phyloP scores from a whole-genome alignment of 2,329 filamentous ascomycete species.

The Colletotrichum ledebouriae region DNA sequence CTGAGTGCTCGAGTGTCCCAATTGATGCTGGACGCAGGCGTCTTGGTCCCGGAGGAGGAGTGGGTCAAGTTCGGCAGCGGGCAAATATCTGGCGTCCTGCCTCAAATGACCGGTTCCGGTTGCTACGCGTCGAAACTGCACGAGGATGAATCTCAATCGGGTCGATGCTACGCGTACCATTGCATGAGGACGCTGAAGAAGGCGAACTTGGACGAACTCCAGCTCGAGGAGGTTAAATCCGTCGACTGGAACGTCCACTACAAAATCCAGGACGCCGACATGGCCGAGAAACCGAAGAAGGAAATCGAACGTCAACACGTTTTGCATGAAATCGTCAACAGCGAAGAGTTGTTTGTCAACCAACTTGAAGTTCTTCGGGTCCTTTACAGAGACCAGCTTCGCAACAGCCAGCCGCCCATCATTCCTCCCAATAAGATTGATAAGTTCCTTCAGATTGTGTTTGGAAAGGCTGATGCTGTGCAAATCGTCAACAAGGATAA shows the following conservation, averaged over 20 bases:
- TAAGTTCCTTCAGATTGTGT: slow-evolving; percentile 86
- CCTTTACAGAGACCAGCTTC: slow-evolving; percentile 87
- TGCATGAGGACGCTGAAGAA: slow-evolving; percentile 96
- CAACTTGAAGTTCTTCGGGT: slow-evolving; percentile 87
- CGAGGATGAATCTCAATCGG: slow-evolving; percentile 70
- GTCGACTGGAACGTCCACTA: slow-evolving; percentile 94
- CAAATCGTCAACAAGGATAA: slow-evolving; percentile 94
- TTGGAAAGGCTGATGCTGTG: slow-evolving; percentile 90
- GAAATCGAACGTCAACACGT: slow-evolving; percentile 95
- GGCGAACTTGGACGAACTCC: slow-evolving; percentile 84
- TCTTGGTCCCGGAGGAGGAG: slow-evolving; percentile 90
- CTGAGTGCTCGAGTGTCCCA: slow-evolving; percentile 82
- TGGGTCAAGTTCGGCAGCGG: slow-evolving; percentile 94
- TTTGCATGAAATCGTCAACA: slow-evolving; percentile 93
- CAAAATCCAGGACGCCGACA: slow-evolving; percentile 81
- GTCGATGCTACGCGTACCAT: slow-evolving; percentile 92
- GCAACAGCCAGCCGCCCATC: slow-evolving; percentile 80
- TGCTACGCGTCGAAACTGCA: slow-evolving; percentile 93
- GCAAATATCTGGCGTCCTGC: slow-evolving; percentile 88
- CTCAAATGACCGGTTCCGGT: slow-evolving; percentile 90
- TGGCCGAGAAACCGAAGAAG: slow-evolving; percentile 81
- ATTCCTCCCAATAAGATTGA: slow-evolving; percentile 83
- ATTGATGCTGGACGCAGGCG: slow-evolving; percentile 83
- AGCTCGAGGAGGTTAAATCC: slow-evolving; percentile 76
- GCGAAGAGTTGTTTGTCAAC: slow-evolving; percentile 91